Evolutionary conservation across 352 stramenopile genomes (phyloP).

Genomic region (Globisporangium ultimum): DNA sequence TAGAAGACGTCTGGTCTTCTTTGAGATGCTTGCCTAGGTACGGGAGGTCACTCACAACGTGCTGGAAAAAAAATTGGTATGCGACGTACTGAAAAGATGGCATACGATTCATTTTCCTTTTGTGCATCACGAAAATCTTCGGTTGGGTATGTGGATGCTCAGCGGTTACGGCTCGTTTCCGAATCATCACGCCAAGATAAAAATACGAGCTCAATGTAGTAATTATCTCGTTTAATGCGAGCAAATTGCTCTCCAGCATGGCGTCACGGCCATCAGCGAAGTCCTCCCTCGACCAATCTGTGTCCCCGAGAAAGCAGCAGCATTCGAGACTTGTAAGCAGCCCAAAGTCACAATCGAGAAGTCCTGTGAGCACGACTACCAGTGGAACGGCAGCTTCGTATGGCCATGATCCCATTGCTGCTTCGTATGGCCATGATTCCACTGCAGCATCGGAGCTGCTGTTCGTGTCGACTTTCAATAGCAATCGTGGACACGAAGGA

Average conservation of each 20-base stretch:
- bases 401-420: no score
- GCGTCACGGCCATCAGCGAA: background rate
- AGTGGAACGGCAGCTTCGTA: background rate
- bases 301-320: background rate
- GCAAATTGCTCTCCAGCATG: background rate
- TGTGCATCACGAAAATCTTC: no score
- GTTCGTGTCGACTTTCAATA: constrained; percentile 2
- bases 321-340: background rate
- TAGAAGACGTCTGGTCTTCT: background rate
- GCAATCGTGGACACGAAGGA: constrained; percentile 2
- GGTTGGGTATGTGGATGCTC: no score
- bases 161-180: no score
- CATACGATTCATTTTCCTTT: no score
- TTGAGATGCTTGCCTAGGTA: background rate
- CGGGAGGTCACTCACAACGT: constrained; percentile 1
- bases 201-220: no score
- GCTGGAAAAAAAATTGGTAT: constrained; percentile 3
- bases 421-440: background rate
- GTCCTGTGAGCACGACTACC: background rate
- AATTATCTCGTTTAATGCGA: no score
- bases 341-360: background rate
- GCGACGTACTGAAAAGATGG: no score
- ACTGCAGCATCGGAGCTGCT: background rate
- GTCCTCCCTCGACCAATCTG: background rate
- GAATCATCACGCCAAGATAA: no score